Conservation (phyloP, 768 basidiomycete genomes). For the Dictyophora rubrovolvata region DNA sequence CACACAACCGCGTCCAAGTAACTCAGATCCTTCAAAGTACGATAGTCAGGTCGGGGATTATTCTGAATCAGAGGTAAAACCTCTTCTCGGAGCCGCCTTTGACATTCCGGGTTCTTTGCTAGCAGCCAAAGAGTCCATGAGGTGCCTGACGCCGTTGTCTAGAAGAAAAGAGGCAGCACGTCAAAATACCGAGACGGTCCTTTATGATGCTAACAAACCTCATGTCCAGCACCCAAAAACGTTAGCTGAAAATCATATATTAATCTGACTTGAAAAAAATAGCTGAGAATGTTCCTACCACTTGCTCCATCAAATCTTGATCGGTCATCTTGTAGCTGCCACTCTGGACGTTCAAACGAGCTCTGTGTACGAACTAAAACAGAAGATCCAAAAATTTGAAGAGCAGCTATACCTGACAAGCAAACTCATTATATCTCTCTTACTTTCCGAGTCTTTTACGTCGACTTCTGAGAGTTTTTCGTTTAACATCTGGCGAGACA, state of each 20-base stretch:
- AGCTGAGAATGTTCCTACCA: slow-evolving; percentile 22
- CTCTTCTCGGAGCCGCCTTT: slow-evolving; percentile 44
- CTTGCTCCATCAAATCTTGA: slow-evolving; percentile 41
- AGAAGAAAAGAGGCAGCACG: not conserved
- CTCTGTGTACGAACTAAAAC: slow-evolving; percentile 13
- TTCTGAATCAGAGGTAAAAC: slow-evolving; percentile 28
- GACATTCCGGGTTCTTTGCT: slow-evolving; percentile 38
- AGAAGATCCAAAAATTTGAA: not conserved
- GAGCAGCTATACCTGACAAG: slow-evolving; percentile 23
- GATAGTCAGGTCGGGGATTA: slow-evolving; percentile 11
- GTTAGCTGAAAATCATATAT: slow-evolving; percentile 25
- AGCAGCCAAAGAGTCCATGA: slow-evolving; percentile 49
- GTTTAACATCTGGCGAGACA: slow-evolving; percentile 31
- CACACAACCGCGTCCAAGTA: slow-evolving; percentile 15
- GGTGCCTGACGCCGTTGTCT: slow-evolving; percentile 36
- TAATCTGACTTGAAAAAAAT: not conserved
- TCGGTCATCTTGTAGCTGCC: slow-evolving; percentile 34
- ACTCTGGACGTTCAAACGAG: slow-evolving; percentile 28
- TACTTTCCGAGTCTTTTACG: slow-evolving; percentile 28
- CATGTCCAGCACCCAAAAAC: slow-evolving; percentile 36
- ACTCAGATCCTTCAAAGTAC: slow-evolving; percentile 10
- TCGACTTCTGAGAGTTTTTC: slow-evolving; percentile 30
- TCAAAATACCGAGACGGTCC: not conserved
- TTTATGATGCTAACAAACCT: not conserved
- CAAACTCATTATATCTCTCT: slow-evolving; percentile 45